These are phyloP conservation scores for Conringia planisiliqua DNA, from an alignment of 345 rosid species.

Conservation along the genomic window DNA sequence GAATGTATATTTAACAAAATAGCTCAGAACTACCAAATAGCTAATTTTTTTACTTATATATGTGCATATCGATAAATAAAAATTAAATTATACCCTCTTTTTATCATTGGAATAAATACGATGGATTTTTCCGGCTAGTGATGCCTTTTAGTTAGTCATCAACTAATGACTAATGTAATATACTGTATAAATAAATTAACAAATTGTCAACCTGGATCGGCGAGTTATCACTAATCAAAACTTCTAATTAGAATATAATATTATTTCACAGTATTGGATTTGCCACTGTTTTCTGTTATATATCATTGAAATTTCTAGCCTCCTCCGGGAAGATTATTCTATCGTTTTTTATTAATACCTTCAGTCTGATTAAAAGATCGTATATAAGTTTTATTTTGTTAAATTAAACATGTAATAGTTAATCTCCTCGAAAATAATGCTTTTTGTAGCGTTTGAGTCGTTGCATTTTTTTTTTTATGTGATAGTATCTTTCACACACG, in stretches of 20 bases:
- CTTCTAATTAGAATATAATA: not conserved
- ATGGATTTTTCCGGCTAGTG: not conserved
- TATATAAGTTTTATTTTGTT: too few relatives aligned
- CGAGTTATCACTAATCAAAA: conserved; percentile 21
- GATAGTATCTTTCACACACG: not conserved
- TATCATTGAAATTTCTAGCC: conserved; percentile 10
- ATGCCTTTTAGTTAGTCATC: conserved; percentile 2
- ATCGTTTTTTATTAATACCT: not conserved
- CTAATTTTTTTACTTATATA: not conserved
- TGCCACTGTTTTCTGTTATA: conserved; percentile 22
- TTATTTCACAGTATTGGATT: conserved; percentile 23
- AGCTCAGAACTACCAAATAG: not conserved
- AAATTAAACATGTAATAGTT: too few relatives aligned
- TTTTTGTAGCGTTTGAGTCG: not conserved
- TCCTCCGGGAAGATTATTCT: not conserved
- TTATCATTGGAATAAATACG: not conserved
- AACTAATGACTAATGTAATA: not conserved
- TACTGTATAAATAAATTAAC: not conserved
- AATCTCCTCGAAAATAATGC: not conserved
- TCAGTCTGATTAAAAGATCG: not conserved
- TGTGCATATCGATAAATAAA: not conserved
- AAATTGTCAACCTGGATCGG: conserved; percentile 26
- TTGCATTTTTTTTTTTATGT: too few relatives aligned
- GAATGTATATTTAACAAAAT: not conserved
- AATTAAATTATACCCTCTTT: not conserved